Evolutionary conservation across 75 land plant species (phyloP), one percentile per base, ranked within the genome.

Genomic region (Selaginella tamariscina): DNA sequence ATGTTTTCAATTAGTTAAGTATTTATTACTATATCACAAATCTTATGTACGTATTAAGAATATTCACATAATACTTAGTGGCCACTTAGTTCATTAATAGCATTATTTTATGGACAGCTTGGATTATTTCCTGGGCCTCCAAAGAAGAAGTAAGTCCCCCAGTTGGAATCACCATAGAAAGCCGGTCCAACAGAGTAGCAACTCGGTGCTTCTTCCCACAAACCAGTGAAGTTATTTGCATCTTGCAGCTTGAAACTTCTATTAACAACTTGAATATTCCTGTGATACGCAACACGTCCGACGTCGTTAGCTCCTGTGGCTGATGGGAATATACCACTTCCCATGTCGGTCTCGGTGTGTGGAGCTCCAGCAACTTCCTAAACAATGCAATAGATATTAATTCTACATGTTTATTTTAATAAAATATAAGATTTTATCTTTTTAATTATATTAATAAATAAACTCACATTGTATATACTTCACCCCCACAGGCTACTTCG

Each of bases 121-220:
- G 49, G 49, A 39, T 39, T 39, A 15, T 39, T 5, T 24, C 65
- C 65, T 2, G 65, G 65, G 5, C 65, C 65, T 13, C 65, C 65
- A 27, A 64, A 64, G 30, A 64, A 64, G 65, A 64, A 64, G 65
- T 1, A 64, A 27, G 28, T 64, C 1, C 9, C 65, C 65, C 65
- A 64, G 65, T 64, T 39, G 11, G 49, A 5, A 39, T 39, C 49
- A 15, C 15, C 15, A 15, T 39, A 39, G 15, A 15, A 5, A 5
- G 49, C 11, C 5, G 5, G 11, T 39, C 49, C 49, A 39, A 39
- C 49, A 15, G 5, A 5, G 49, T 39, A 39, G 49, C 49, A 39
- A 5, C 49, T 15, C 5, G 49, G 49, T 5, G 49, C 49, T 39
- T 5, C 49, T 39, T 5, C 49, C 5, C 5, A 5, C 49, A 5